These are phyloP conservation scores for Colletotrichum lupini DNA, from an alignment of 2,329 filamentous ascomycete genomes.

Conservation along the genomic window DNA sequence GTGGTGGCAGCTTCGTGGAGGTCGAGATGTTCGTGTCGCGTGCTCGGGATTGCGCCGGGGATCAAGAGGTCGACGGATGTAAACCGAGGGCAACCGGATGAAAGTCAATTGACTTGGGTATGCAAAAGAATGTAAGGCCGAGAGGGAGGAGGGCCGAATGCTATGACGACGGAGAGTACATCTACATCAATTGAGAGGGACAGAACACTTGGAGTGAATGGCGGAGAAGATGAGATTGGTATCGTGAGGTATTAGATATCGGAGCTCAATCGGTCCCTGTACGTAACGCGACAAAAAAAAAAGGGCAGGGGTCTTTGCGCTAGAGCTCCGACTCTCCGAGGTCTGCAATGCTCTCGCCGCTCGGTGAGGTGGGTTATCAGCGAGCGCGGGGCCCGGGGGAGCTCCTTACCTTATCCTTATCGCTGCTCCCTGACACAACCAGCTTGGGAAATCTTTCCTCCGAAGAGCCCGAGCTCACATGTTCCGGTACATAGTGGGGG, in stretches of 20 bases:
- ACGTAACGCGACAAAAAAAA: not conserved
- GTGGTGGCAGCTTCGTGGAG: not conserved
- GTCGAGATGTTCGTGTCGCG: not conserved
- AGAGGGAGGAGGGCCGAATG: not conserved
- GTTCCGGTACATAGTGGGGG: not conserved
- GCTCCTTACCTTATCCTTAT: not conserved
- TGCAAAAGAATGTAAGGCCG: not conserved
- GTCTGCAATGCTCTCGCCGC: not conserved
- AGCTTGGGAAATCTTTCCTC: constrained; percentile 27
- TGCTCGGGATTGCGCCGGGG: constrained; percentile 4
- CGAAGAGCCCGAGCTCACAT: constrained; percentile 4
- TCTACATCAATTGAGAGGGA: not conserved
- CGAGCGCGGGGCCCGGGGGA: not conserved
- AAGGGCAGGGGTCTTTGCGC: constrained; percentile 6
- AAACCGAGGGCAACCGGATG: not conserved
- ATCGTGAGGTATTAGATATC: constrained; percentile 21
- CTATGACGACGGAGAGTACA: constrained; percentile 12
- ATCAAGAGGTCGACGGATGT: not conserved
- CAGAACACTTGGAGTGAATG: not conserved
- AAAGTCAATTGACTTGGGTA: not conserved
- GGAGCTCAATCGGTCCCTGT: constrained; percentile 27
- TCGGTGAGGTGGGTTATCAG: not conserved
- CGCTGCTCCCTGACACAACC: too few relatives aligned
- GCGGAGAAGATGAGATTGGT: not conserved
- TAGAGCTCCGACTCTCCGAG: constrained; percentile 4